Evolutionary conservation across 2,329 filamentous ascomycete species (phyloP), one percentile per base, ranked within the genome.

Genomic region (Thielaviopsis euricoi): DNA sequence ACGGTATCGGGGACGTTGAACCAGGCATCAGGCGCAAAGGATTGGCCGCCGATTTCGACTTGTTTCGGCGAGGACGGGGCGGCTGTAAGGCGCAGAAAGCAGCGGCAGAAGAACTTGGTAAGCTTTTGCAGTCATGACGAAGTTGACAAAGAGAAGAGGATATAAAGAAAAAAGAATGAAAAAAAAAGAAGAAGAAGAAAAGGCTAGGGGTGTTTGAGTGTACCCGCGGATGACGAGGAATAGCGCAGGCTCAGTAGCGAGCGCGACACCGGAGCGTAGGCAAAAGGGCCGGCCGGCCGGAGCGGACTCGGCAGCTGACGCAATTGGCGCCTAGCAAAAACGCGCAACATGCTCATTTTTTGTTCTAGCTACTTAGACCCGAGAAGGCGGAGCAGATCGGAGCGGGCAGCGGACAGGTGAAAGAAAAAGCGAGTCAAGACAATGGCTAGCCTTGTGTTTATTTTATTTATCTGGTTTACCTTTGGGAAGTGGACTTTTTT

Each of bases 1-100:
- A 98, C 90, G 58, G 83, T 85, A 25, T 78, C 65, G 3, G 91
- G 83, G 15, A 87, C 78, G 70, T 98, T 98, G 70, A 86, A 93
- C 86, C 89, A 96, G 56, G 78, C 71, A 67, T 97, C 89, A 19
- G 79, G 83, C 19, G 72, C 67, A 69, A 89, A 89, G 10, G 70
- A 71, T 61, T 75, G 76, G 62, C 79, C 83, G 64, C 83, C 79
- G 62, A 93, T 77, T 12, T 72, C 75, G 62, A 86, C 52, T 29
- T 51, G 58, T 60, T 57, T 62, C 58, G 60, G 59, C 52, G 40
- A 52, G 58, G 51, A 54, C 60, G 59, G 12, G 21, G 53, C 58
- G 56, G 48, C 25, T 29, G 10, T 13, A 53, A 21, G 33, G 53
- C 15, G 37, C n/a, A 48, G 19, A 52, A 21, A 58, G 50, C 40